phyloP scores from a whole-genome alignment of 352 stramenopile species.

The Globisporangium acanthophoron region DNA sequence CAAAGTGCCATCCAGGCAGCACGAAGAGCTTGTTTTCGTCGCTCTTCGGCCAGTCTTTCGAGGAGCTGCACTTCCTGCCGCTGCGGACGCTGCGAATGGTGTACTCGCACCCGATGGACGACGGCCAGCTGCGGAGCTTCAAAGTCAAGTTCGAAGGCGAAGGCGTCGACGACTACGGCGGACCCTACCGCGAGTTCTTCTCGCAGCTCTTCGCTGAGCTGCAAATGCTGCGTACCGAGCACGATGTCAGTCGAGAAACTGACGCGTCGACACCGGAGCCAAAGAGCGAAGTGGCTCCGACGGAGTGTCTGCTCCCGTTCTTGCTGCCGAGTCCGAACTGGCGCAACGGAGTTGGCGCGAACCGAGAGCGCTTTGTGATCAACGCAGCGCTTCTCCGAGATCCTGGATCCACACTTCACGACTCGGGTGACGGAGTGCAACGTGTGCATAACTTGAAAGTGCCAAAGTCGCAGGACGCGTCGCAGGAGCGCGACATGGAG shows the following conservation, averaged over 20 bases:
- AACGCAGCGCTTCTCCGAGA: slow-evolving; percentile 37
- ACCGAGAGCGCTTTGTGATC: slow-evolving; percentile 83
- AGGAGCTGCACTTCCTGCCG: slow-evolving; percentile 82
- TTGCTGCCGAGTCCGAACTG: slow-evolving; percentile 86
- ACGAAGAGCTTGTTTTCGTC: slow-evolving; percentile 68
- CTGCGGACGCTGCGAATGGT: slow-evolving; percentile 75
- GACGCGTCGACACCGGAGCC: not conserved
- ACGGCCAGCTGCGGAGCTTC: slow-evolving; percentile 87
- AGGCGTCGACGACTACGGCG: slow-evolving; percentile 92
- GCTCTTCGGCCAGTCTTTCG: slow-evolving; percentile 83
- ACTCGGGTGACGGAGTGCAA: not conserved
- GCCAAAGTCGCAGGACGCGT: not conserved
- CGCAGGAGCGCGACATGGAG: slow-evolving; percentile 14
- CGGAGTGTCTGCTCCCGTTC: slow-evolving; percentile 73
- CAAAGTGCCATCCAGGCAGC: slow-evolving; percentile 61
- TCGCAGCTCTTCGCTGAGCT: slow-evolving; percentile 77
- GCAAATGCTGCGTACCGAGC: slow-evolving; percentile 31
- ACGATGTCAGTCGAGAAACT: slow-evolving; percentile 8
- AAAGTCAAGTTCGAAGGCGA: slow-evolving; percentile 95
- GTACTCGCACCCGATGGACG: slow-evolving; percentile 91
- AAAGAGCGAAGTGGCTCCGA: slow-evolving; percentile 12
- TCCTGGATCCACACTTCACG: not conserved
- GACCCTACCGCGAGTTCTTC: slow-evolving; percentile 92
- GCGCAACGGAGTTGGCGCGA: slow-evolving; percentile 67
- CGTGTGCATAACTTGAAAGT: not conserved